These are phyloP conservation scores for Fraxinus quadrangulata DNA, from an alignment of 257 asterid genomes.

Conservation along the genomic window DNA sequence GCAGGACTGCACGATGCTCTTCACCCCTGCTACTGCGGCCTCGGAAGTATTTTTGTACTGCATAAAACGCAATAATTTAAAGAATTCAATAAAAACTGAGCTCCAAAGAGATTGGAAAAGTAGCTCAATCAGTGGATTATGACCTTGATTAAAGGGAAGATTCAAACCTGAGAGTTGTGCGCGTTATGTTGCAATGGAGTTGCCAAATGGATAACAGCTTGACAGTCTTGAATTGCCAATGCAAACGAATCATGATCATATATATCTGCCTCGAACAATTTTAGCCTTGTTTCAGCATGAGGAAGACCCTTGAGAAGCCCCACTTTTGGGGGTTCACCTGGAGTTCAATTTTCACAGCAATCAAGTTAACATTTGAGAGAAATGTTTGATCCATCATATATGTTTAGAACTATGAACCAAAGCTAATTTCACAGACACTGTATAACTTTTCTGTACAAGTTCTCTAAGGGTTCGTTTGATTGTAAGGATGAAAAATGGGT, in stretches of 20 bases:
- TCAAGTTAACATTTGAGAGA: background rate
- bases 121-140: background rate
- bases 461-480: too few relatives aligned
- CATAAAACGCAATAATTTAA: background rate
- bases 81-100: background rate
- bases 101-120: background rate
- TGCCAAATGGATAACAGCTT: conserved; percentile 62
- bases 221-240: conserved; percentile 54
- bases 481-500: too few relatives aligned
- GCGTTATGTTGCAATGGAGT: conserved; percentile 53
- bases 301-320: conserved; percentile 48
- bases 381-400: background rate
- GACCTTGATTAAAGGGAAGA: background rate
- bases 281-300: conserved; percentile 43
- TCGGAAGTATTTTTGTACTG: conserved; percentile 56
- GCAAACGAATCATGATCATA: conserved; percentile 51
- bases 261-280: conserved; percentile 63
- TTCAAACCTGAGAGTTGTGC: conserved; percentile 31
- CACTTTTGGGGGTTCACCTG: conserved; percentile 61
- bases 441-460: too few relatives aligned
- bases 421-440: too few relatives aligned
- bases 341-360: conserved; percentile 8
- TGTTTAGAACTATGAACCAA: background rate
- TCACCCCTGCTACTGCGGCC: conserved; percentile 53
- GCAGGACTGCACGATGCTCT: conserved; percentile 39